Percentiles rank a stretch among this genome's conserved stretches.
Evolutionary conservation across 306 rosid species (phyloP).

Genomic region (Trifolium repens): DNA sequence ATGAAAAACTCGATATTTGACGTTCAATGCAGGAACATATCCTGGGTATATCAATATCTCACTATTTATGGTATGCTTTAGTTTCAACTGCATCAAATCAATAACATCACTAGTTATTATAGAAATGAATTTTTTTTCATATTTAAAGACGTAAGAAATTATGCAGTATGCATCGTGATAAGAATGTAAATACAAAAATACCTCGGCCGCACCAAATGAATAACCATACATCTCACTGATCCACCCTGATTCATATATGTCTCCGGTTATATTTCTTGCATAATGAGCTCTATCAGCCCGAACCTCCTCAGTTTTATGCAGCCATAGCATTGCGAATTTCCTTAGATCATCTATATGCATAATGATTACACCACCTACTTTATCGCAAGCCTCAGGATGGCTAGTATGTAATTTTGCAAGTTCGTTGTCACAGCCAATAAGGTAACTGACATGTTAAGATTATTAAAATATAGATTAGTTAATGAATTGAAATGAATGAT

Average conservation of each 20-base stretch:
- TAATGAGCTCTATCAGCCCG: constrained; percentile 97
- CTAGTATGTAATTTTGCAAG: constrained; percentile 89
- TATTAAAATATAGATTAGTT: constrained; percentile 21
- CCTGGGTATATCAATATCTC: constrained; percentile 91
- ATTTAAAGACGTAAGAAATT: too few species aligned
- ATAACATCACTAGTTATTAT: constrained; percentile 32
- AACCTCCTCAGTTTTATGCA: constrained; percentile 96
- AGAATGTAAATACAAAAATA: constrained; percentile 46
- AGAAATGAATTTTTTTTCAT: too few species aligned
- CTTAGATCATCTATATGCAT: constrained; percentile 97
- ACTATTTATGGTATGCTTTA: constrained; percentile 62
- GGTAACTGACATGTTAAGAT: constrained; percentile 67
- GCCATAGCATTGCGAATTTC: constrained; percentile 83
- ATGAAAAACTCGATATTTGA: constrained; percentile 89
- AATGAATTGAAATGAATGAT: constrained; percentile 4
- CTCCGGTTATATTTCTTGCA: constrained; percentile 93
- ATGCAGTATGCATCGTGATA: neutral
- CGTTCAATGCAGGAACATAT: constrained; percentile 71
- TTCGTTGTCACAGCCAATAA: constrained; percentile 92
- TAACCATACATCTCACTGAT: constrained; percentile 99
- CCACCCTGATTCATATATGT: constrained; percentile 92
- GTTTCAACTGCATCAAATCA: constrained; percentile 69
- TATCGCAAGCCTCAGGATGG: constrained; percentile 98
- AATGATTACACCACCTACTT: constrained; percentile 96
- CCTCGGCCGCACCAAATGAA: constrained; percentile 99